Evolutionary conservation across 2,329 filamentous ascomycete genomes (phyloP).

Genomic region (Penicillium frequentans): DNA sequence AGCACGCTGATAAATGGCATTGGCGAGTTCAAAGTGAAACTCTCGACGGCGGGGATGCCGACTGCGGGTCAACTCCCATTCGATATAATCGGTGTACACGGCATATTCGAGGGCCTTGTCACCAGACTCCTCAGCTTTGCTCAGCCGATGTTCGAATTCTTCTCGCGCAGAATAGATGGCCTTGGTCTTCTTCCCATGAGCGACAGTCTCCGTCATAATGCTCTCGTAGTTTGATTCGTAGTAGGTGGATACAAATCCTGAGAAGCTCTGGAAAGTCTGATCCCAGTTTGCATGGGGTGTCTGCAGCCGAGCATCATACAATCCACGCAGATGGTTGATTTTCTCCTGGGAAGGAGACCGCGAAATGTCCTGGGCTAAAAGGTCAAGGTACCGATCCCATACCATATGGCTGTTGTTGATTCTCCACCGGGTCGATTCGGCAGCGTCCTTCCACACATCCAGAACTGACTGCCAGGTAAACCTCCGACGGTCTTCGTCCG

Average conservation of each 20-base stretch:
- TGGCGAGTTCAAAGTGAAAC: slow-evolving; percentile 56
- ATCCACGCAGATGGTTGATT: slow-evolving; percentile 48
- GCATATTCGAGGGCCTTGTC: slow-evolving; percentile 56
- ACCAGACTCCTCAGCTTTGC: slow-evolving; percentile 51
- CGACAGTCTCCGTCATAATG: slow-evolving; percentile 57
- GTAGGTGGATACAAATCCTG: slow-evolving; percentile 59
- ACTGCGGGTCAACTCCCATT: slow-evolving; percentile 73
- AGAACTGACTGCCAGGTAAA: slow-evolving; percentile 59
- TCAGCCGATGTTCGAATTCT: slow-evolving; percentile 54
- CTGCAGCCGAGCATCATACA: slow-evolving; percentile 57
- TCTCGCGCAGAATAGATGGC: slow-evolving; percentile 55
- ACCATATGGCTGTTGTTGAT: slow-evolving; percentile 62
- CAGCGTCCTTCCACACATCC: slow-evolving; percentile 57
- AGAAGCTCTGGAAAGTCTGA: slow-evolving; percentile 59
- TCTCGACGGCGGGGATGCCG: slow-evolving; percentile 49
- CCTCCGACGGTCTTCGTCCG: slow-evolving; percentile 58
- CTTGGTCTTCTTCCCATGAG: slow-evolving; percentile 54
- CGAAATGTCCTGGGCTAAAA: slow-evolving; percentile 55
- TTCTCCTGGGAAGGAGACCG: slow-evolving; percentile 50
- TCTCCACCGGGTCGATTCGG: slow-evolving; percentile 59
- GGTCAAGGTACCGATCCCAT: slow-evolving; percentile 61
- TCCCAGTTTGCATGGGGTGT: slow-evolving; percentile 62
- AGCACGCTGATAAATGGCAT: slow-evolving; percentile 74
- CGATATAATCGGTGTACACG: slow-evolving; percentile 68
- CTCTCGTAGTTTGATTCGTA: slow-evolving; percentile 56